These are phyloP conservation scores for Botrytis sinoallii DNA, from an alignment of 2,329 filamentous ascomycete genomes.

Conservation along the genomic window DNA sequence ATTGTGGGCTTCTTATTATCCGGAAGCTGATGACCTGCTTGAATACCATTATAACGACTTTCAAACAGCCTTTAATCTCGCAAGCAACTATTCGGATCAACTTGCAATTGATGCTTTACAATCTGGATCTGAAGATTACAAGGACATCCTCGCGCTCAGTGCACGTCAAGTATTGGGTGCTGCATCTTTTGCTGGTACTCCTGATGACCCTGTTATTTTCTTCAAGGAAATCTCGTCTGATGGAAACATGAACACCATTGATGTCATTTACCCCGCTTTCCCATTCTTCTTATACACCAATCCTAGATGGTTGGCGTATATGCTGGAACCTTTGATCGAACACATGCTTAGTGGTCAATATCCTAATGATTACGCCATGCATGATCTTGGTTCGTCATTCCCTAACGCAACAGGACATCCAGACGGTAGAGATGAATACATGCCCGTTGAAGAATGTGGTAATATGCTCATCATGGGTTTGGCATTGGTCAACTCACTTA, in stretches of 20 bases:
- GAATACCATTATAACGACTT: constrained; percentile 77
- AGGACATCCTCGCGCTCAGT: constrained; percentile 73
- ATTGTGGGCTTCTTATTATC: constrained; percentile 75
- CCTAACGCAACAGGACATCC: constrained; percentile 73
- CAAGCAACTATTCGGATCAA: constrained; percentile 70
- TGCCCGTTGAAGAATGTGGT: constrained; percentile 65
- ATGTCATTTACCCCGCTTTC: constrained; percentile 83
- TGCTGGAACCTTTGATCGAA: constrained; percentile 76
- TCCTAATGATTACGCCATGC: constrained; percentile 79
- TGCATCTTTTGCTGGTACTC: constrained; percentile 70
- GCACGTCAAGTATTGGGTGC: constrained; percentile 79
- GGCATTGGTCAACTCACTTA: constrained; percentile 71
- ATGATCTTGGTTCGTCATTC: constrained; percentile 70
- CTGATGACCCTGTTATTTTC: constrained; percentile 70
- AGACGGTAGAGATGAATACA: constrained; percentile 61
- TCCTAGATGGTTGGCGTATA: constrained; percentile 73
- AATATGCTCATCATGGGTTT: constrained; percentile 72
- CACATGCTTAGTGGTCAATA: constrained; percentile 81
- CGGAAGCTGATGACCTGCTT: constrained; percentile 59
- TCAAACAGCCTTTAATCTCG: constrained; percentile 57
- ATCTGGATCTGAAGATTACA: constrained; percentile 72
- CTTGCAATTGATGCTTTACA: constrained; percentile 68
- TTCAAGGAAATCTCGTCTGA: constrained; percentile 84
- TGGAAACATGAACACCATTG: constrained; percentile 80
- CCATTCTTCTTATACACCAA: constrained; percentile 87